phyloP scores from a whole-genome alignment of 1,284 basidiomycete genomes.

The Malassezia restricta region DNA sequence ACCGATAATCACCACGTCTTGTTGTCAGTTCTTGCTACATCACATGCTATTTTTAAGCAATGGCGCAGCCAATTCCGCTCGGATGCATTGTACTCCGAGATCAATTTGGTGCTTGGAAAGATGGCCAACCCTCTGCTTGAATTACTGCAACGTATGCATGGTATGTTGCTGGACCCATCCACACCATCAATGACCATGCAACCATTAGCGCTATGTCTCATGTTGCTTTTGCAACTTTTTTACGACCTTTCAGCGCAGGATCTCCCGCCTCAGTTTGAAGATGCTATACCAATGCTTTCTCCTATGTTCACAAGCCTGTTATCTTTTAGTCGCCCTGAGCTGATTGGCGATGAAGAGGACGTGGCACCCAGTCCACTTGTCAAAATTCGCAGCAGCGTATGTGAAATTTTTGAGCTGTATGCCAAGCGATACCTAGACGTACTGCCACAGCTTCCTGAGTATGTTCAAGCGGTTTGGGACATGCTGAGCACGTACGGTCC shows the following conservation, averaged over 20 bases:
- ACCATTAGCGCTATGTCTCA: constrained; percentile 44
- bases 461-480: constrained; percentile 84
- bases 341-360: constrained; percentile 57
- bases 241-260: constrained; percentile 92
- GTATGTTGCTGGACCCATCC: constrained; percentile 43
- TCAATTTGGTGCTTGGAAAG: constrained; percentile 76
- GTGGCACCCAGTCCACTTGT: constrained; percentile 67
- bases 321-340: constrained; percentile 30
- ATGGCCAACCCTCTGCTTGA: constrained; percentile 75
- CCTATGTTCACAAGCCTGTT: constrained; percentile 32
- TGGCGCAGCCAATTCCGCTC: constrained; percentile 86
- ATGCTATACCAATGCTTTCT: constrained; percentile 54
- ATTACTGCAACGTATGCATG: constrained; percentile 39
- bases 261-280: constrained; percentile 84
- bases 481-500: constrained; percentile 66
- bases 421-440: constrained; percentile 83
- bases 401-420: constrained; percentile 86
- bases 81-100: constrained; percentile 73
- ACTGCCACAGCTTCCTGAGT: constrained; percentile 63
- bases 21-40: constrained; percentile 77
- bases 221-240: constrained; percentile 72
- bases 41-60: constrained; percentile 84
- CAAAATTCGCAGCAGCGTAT: constrained; percentile 73
- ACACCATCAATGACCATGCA: constrained; percentile 40
- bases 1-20: constrained; percentile 71